A percentile compares a stretch with the other conserved stretches of the same genome.
These are phyloP conservation scores for Monoraphidium neglectum DNA, from an alignment of 139 green algal genomes.

Conservation along the genomic window DNA sequence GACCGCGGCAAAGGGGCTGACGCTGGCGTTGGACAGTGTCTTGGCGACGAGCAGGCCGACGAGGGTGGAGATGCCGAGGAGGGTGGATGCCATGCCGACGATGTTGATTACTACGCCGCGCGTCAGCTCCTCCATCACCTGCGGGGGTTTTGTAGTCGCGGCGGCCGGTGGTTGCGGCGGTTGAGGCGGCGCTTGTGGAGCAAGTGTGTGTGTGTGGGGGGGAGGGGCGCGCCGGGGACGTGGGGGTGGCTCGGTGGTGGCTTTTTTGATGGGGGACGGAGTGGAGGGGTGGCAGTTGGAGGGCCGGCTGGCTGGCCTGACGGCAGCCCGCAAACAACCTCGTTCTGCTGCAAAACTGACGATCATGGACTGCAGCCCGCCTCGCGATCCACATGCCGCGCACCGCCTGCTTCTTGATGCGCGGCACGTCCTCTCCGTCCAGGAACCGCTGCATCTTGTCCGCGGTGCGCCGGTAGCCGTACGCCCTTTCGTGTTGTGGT, in stretches of 20 bases:
- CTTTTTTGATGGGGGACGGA: not conserved
- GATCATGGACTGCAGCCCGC: too few species aligned
- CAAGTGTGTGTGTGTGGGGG: too few species aligned
- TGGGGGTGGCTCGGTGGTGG: not conserved
- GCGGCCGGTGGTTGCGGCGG: too few species aligned
- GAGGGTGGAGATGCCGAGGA: constrained; percentile 71
- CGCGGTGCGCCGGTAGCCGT: constrained; percentile 78
- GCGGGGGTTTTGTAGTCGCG: not conserved
- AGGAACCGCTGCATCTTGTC: constrained; percentile 71
- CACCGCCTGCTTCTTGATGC: constrained; percentile 70
- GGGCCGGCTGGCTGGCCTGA: too few species aligned
- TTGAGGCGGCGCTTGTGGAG: too few species aligned
- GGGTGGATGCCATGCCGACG: constrained; percentile 67
- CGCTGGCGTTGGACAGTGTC: constrained; percentile 88
- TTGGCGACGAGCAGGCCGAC: constrained; percentile 97
- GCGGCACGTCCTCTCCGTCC: constrained; percentile 53
- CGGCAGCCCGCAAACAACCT: too few species aligned
- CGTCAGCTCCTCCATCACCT: constrained; percentile 72
- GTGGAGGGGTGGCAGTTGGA: too few species aligned
- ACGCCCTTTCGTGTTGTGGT: too few species aligned
- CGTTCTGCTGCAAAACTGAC: too few species aligned
- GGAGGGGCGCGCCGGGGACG: too few species aligned
- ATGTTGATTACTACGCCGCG: constrained; percentile 84
- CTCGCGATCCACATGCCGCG: not conserved
- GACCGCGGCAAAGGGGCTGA: constrained; percentile 86